Evolutionary conservation across 768 basidiomycete genomes (phyloP).

Genomic region (Podaxis sp.): DNA sequence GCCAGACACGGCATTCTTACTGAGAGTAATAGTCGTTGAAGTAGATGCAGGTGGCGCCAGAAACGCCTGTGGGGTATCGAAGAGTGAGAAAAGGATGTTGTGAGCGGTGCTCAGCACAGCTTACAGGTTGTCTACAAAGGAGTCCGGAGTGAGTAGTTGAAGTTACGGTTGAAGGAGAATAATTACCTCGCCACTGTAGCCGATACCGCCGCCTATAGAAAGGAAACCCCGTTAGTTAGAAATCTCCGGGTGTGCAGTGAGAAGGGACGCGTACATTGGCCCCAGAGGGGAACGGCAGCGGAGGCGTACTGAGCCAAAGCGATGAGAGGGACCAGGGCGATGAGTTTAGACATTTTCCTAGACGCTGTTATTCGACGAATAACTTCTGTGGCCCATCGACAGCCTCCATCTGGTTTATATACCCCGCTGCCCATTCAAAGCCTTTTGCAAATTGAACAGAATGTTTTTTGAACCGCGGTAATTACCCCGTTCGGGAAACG

Average conservation of each 20-base stretch:
- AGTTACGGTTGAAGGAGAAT: background rate
- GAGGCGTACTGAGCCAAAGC: constrained; percentile 1
- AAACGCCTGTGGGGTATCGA: constrained; percentile 21
- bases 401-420: background rate
- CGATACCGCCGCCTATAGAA: constrained; percentile 27
- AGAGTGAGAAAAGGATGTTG: background rate
- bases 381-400: background rate
- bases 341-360: constrained; percentile 8
- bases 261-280: constrained; percentile 27
- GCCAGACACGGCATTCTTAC: constrained; percentile 18
- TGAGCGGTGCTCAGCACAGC: background rate
- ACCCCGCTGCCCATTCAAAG: background rate
- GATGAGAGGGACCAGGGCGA: constrained; percentile 8
- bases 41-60: constrained; percentile 28
- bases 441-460: background rate
- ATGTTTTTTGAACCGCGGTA: background rate
- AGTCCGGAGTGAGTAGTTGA: background rate
- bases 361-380: background rate
- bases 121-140: background rate
- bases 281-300: constrained; percentile 26
- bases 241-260: background rate
- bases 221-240: constrained; percentile 6
- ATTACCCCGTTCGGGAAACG: background rate
- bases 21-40: constrained; percentile 33
- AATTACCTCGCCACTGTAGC: constrained; percentile 26